Conservation (phyloP, 306 rosid genomes). For the Medicago lupulina region DNA sequence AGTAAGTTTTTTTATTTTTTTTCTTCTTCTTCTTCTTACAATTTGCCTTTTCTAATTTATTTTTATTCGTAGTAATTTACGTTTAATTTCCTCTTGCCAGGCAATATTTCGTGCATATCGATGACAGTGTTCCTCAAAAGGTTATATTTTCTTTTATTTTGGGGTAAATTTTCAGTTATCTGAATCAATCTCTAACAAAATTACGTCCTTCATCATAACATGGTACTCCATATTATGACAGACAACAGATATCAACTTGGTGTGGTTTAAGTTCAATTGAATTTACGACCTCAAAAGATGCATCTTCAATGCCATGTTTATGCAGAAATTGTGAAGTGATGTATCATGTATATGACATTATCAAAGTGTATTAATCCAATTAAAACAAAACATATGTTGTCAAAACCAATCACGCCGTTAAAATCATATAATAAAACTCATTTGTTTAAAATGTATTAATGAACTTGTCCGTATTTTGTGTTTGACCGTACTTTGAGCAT, state of each 20-base stretch:
- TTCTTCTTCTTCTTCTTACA: constrained; percentile 4
- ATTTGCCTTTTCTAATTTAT: not conserved
- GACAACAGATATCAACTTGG: no score
- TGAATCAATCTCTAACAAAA: constrained; percentile 8
- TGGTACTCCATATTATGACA: no score
- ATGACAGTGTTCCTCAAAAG: constrained; percentile 82
- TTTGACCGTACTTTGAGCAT: not conserved
- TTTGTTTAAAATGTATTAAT: not conserved
- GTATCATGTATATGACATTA: not conserved
- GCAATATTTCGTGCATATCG: constrained; percentile 87
- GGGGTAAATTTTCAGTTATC: not conserved
- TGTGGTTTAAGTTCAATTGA: no score
- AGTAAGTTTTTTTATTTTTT: constrained; percentile 53
- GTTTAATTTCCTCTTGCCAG: constrained; percentile 52
- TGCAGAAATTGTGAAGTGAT: not conserved
- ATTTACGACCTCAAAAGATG: no score
- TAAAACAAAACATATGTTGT: not conserved
- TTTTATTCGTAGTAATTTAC: constrained; percentile 18
- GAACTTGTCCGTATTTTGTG: not conserved
- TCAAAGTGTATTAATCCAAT: not conserved
- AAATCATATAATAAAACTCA: not conserved
- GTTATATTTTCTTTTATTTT: constrained; percentile 45
- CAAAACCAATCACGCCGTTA: not conserved
- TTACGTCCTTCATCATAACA: no score
- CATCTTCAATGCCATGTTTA: constrained; percentile 25